A percentile compares a stretch with the other conserved stretches of the same genome.
phyloP scores from a whole-genome alignment of 768 basidiomycete genomes.

The Neoboletus subvelutipes region DNA sequence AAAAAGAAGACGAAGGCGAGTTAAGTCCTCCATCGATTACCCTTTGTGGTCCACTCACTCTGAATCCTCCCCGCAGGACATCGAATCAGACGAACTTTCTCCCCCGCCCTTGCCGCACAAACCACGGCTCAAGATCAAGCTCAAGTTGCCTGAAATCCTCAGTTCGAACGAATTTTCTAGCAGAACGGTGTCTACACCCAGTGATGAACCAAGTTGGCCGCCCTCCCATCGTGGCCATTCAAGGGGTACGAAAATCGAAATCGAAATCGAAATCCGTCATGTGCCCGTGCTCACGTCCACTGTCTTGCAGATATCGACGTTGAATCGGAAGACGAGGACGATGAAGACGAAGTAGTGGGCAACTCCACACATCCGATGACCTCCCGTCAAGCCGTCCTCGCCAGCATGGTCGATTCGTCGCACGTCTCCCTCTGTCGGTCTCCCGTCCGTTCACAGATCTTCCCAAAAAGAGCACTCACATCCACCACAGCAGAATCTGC shows the following conservation, averaged over 20 bases:
- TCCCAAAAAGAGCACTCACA: background rate
- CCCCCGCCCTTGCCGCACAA: constrained; percentile 34
- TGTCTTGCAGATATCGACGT: background rate
- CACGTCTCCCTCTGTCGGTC: background rate
- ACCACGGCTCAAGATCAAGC: constrained; percentile 59
- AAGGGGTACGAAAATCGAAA: no score
- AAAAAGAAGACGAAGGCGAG: constrained; percentile 32
- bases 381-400: background rate
- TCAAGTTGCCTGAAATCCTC: constrained; percentile 49
- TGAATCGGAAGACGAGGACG: background rate
- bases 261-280: no score
- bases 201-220: constrained; percentile 24
- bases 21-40: background rate
- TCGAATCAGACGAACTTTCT: constrained; percentile 36
- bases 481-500: background rate
- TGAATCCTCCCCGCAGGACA: constrained; percentile 28
- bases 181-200: constrained; percentile 26
- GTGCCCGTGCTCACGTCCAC: background rate
- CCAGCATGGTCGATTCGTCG: background rate
- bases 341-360: background rate
- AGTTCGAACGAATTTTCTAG: constrained; percentile 33
- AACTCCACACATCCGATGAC: background rate
- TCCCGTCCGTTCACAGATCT: background rate
- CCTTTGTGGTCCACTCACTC: background rate
- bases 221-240: constrained; percentile 29